Conservation (phyloP, 306 rosid genomes). For the Trichosanthes cucumerina region DNA sequence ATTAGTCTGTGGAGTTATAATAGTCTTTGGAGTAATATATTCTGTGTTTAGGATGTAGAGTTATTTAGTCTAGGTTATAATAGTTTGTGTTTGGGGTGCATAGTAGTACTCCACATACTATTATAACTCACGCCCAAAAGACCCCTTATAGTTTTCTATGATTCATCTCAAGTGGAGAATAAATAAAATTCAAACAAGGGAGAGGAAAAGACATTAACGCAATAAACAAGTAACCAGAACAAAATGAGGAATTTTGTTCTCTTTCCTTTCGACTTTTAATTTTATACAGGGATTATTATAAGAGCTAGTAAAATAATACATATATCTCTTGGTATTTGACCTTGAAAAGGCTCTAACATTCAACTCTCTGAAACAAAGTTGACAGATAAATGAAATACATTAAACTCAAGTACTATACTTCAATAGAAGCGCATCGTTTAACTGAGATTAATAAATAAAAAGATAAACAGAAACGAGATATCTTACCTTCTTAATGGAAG, state of each 20-base stretch:
- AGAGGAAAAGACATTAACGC: not conserved
- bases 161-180: not conserved
- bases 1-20: too few relatives aligned
- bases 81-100: too few relatives aligned
- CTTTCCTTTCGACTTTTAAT: not conserved
- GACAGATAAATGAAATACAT: not conserved
- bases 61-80: too few relatives aligned
- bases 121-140: too few relatives aligned
- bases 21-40: too few relatives aligned
- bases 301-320: not conserved
- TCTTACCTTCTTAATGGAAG: conserved; percentile 51
- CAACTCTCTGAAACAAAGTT: not conserved
- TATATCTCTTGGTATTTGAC: not conserved
- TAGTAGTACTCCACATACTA: too few relatives aligned
- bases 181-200: not conserved
- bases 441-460: not conserved
- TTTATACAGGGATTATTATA: not conserved
- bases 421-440: not conserved
- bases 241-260: not conserved
- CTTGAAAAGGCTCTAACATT: conserved; percentile 1
- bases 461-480: not conserved
- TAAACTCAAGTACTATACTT: not conserved
- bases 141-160: too few relatives aligned
- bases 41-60: too few relatives aligned
- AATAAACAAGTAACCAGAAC: not conserved